Evolutionary conservation across 1,139 yeast species (phyloP), one percentile per base, ranked within the genome.

Genomic region (Blastobotrys capitulatus): DNA sequence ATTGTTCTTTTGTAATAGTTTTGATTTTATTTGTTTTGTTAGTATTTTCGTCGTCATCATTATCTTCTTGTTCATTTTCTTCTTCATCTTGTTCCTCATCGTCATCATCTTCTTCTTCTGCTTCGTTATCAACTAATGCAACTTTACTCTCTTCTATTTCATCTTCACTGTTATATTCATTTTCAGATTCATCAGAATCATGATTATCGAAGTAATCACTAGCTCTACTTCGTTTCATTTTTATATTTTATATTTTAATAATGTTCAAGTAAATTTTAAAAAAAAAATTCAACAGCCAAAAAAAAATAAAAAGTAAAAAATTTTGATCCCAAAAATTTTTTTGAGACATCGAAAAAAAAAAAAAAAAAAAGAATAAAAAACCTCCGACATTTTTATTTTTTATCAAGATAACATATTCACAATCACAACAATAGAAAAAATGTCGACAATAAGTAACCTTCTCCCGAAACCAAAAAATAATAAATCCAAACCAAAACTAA

Each of bases 1-100:
- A 58, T 47, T 63, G 66, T 47, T 60, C 67, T 46, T 56, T 60
- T 25, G 60, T 57, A 52, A 64, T 55, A 29, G 62, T 55, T 35
- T 68, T 68, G 10, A 65, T 59, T 39, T 57, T 61, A 18, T 50
- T 44, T 8, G 19, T 13, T 39, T 39, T 37, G 37, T 15, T 35
- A 19, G 25, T 43, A 31, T 16, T 41, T 36, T 42, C 46, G 1
- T 51, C 49, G 13, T 49, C 58, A 12, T 47, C 55, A 8, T 48
- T 50, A 20, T 56, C 46, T 15, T 43, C 44, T 2, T 42, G 47
- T 15, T 36, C 50, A 7, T 48, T 49, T 1, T 40, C 49, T 7
- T 44, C 54, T 22, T 49, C 58, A 22, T 49, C 57, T 22, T 22
- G 4, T 12, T 51, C 57, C 2, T 52, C 57, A 6, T 52, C 32